A percentile compares a stretch with the other conserved stretches of the same genome.
These are phyloP conservation scores for Beauveria bassiana DNA, from an alignment of 2,329 filamentous ascomycete genomes.

Conservation along the genomic window DNA sequence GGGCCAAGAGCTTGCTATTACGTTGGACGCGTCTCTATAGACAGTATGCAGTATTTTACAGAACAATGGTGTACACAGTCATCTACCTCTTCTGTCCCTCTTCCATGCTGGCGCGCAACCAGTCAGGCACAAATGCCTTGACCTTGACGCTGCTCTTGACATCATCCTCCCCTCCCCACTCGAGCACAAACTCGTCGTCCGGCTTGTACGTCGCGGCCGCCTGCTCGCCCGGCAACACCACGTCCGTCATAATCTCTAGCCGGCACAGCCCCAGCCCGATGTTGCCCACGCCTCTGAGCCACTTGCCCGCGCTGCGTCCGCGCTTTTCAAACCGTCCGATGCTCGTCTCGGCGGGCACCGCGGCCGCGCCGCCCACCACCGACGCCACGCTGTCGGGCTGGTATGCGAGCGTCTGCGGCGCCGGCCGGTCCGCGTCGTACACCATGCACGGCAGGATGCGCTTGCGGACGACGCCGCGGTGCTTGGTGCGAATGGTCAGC, in stretches of 20 bases:
- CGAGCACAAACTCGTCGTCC: constrained; percentile 54
- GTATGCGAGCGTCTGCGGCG: constrained; percentile 39
- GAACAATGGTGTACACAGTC: background rate
- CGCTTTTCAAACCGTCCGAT: constrained; percentile 46
- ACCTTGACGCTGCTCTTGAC: constrained; percentile 40
- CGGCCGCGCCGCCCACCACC: constrained; percentile 25
- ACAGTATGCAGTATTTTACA: background rate
- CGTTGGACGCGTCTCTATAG: background rate
- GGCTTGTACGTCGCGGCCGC: constrained; percentile 54
- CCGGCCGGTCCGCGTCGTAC: constrained; percentile 43
- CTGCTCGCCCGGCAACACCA: constrained; percentile 61
- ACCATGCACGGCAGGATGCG: constrained; percentile 74
- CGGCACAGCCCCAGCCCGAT: constrained; percentile 81
- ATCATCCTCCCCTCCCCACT: constrained; percentile 38
- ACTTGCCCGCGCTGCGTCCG: constrained; percentile 72
- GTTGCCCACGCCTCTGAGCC: constrained; percentile 72
- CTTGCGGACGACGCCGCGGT: constrained; percentile 89
- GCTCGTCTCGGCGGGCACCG: constrained; percentile 36
- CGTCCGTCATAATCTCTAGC: constrained; percentile 82
- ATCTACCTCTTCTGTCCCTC: constrained; percentile 13
- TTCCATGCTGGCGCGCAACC: constrained; percentile 46
- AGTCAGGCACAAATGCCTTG: constrained; percentile 78
- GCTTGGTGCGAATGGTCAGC: constrained; percentile 88
- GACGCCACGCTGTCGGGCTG: constrained; percentile 22
- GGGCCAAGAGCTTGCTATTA: background rate